These are phyloP conservation scores for Xylogone sp. DNA, from an alignment of 2,329 filamentous ascomycete species.

Conservation along the genomic window DNA sequence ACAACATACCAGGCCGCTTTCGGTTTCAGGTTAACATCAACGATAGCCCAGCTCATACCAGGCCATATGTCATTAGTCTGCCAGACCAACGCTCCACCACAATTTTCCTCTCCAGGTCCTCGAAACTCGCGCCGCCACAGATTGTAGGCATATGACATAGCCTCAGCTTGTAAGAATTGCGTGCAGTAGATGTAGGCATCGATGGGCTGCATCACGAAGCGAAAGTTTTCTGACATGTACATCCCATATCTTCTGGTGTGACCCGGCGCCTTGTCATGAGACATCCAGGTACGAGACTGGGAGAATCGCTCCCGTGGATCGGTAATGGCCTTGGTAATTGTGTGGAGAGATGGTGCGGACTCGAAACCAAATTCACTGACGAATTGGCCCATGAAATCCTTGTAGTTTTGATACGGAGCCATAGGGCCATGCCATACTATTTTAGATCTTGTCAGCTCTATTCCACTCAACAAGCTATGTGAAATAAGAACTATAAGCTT, in stretches of 20 bases:
- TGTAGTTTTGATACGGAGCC: constrained; percentile 74
- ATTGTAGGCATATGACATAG: neutral
- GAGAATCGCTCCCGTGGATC: neutral
- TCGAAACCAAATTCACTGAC: constrained; percentile 87
- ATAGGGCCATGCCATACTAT: neutral
- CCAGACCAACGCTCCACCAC: constrained; percentile 63
- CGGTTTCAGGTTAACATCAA: neutral
- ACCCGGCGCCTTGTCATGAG: neutral
- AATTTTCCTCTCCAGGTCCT: constrained; percentile 14
- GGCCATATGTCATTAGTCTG: constrained; percentile 39
- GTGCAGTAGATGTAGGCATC: neutral
- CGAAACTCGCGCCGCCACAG: neutral
- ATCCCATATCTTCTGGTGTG: neutral
- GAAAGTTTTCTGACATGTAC: neutral
- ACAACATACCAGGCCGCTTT: neutral
- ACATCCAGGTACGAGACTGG: neutral
- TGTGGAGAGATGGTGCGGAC: constrained; percentile 9
- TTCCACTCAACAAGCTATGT: constrained; percentile 22
- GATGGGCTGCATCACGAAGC: neutral
- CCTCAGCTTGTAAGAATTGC: neutral
- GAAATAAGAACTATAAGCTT: too few relatives aligned
- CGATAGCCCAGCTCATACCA: constrained; percentile 32
- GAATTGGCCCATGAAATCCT: constrained; percentile 78
- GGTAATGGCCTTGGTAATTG: neutral
- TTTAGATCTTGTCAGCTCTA: constrained; percentile 4